Evolutionary conservation across 306 rosid species (phyloP).

Genomic region (Rosa persica): DNA sequence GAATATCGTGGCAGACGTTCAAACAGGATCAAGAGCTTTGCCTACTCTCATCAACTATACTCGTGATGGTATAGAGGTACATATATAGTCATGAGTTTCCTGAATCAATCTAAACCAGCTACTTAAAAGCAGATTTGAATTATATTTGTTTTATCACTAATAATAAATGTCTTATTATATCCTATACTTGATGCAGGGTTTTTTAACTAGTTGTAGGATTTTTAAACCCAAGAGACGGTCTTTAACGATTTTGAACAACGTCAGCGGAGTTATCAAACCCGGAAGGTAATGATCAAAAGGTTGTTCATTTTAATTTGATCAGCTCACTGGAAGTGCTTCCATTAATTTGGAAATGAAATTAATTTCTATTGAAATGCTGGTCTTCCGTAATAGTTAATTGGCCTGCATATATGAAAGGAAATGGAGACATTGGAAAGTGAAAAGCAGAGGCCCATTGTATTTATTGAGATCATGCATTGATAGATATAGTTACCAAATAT

Average conservation of each 20-base stretch:
- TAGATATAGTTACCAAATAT: background rate
- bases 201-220: conserved; percentile 45
- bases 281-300: conserved; percentile 47
- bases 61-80: conserved; percentile 60
- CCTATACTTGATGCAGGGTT: conserved; percentile 37
- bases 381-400: background rate
- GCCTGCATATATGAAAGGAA: background rate
- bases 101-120: background rate
- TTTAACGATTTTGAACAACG: conserved; percentile 54
- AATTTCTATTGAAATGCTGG: background rate
- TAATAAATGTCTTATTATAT: background rate
- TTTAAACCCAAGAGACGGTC: conserved; percentile 48
- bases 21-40: conserved; percentile 65
- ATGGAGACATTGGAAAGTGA: background rate
- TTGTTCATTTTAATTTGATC: background rate
- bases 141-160: background rate
- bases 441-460: background rate
- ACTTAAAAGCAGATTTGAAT: background rate
- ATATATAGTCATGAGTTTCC: background rate
- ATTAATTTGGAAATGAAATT: background rate
- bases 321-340: background rate
- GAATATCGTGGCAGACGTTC: conserved; percentile 59
- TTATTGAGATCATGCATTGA: background rate
- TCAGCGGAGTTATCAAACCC: conserved; percentile 67
- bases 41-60: conserved; percentile 56